Conservation (phyloP, 371 early-diverging fungal genomes). For the Mucor piriformis region DNA sequence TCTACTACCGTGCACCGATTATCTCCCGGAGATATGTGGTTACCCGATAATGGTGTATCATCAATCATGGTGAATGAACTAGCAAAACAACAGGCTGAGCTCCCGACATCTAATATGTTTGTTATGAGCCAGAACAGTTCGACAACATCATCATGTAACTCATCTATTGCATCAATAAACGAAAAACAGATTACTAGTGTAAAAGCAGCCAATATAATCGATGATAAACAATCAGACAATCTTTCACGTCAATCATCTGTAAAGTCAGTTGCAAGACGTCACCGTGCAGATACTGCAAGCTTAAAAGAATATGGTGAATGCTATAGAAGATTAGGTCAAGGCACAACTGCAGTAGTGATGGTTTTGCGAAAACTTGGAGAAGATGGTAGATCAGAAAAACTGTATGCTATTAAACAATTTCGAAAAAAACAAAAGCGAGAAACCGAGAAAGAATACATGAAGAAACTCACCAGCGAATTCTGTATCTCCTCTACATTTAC, state of each 20-base stretch:
- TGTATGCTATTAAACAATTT: constrained; percentile 93
- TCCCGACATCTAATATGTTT: constrained; percentile 7
- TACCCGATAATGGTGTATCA: constrained; percentile 23
- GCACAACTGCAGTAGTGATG: constrained; percentile 91
- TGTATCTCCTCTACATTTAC: constrained; percentile 80
- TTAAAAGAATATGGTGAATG: constrained; percentile 80
- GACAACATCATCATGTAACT: constrained; percentile 23
- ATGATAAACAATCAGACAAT: constrained; percentile 1
- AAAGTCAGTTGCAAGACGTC: constrained; percentile 13
- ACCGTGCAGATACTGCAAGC: constrained; percentile 34
- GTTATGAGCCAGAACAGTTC: constrained; percentile 20
- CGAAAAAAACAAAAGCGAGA: constrained; percentile 83
- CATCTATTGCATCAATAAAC: constrained; percentile 15
- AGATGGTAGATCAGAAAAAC: constrained; percentile 57
- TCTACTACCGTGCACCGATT: constrained; percentile 21
- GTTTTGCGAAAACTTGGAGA: constrained; percentile 72
- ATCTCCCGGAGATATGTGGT: constrained; percentile 31
- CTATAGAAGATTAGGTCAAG: constrained; percentile 81
- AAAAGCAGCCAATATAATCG: background rate
- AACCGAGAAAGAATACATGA: constrained; percentile 87
- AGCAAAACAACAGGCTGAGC: constrained; percentile 24
- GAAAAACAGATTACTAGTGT: background rate
- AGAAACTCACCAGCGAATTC: constrained; percentile 88
- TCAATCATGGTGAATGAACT: constrained; percentile 21
- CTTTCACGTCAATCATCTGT: constrained; percentile 19